Conservation (phyloP, 192 early-diverging fungal genomes). For the Chytriomyces sp. region DNA sequence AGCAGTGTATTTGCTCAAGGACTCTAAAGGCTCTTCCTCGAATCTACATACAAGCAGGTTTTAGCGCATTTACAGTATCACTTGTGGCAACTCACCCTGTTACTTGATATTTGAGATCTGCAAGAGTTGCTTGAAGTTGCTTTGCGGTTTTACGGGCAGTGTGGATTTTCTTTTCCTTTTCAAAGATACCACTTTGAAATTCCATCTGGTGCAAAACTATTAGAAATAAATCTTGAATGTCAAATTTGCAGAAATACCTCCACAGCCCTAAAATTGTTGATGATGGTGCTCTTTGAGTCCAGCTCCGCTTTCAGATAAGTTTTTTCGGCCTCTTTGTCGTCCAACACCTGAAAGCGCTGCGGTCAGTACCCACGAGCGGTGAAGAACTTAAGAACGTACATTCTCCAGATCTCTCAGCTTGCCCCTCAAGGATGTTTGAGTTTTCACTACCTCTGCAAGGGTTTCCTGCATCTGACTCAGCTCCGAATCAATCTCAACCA, state of each 20-base stretch:
- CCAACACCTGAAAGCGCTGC: conserved; percentile 49
- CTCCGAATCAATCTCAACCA: conserved; percentile 65
- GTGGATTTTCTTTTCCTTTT: conserved; percentile 28
- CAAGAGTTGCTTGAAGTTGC: conserved; percentile 28
- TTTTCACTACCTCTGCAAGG: conserved; percentile 50
- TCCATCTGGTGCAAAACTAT: background rate
- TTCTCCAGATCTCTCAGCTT: conserved; percentile 36
- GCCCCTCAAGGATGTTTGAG: background rate
- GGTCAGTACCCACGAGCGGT: background rate
- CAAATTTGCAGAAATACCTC: conserved; percentile 19
- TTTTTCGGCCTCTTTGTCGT: conserved; percentile 70
- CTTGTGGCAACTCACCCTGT: conserved; percentile 37
- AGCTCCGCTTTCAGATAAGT: conserved; percentile 67
- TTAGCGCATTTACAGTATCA: background rate
- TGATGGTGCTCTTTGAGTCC: conserved; percentile 64
- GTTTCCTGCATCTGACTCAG: conserved; percentile 62
- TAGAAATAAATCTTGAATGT: background rate
- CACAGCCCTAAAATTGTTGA: conserved; percentile 29
- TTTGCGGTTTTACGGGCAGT: conserved; percentile 6
- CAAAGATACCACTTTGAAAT: background rate
- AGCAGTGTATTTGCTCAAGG: conserved; percentile 57
- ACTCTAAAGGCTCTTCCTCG: conserved; percentile 42
- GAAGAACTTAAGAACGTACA: conserved; percentile 30
- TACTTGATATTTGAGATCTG: conserved; percentile 34
- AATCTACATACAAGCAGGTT: conserved; percentile 27